Base-by-base conservation (phyloP, 2,329 filamentous ascomycete genomes). In the Beauveria varroae region DNA sequence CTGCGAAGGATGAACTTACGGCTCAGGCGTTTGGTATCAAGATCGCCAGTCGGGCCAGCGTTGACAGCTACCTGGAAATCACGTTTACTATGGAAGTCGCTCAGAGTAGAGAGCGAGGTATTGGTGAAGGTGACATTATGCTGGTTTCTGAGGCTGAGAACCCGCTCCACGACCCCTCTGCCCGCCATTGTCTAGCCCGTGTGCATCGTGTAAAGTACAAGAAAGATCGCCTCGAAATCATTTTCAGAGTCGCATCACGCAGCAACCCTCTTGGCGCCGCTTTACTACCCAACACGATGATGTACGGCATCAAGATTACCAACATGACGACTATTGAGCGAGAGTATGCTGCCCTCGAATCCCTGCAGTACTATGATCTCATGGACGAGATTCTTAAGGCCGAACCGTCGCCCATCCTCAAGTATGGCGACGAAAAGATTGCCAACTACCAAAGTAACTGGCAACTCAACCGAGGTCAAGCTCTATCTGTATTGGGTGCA, bases 311-410 rank as follows among this genome's bases (percentile, higher is more conserved):
- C 62, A 96, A 96, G 70, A 86, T 99, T 66, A 91, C 92, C 59
- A 96, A 93, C 63, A 89, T 99, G 79, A 96, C 89, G 2, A 95
- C 95, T 0, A 87, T 98, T 57, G 93, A 99, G 77, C 88, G 95
- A 72, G 95, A 99, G 74, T 99, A 93, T 72, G 95, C 92, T 61
- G 91, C 95, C 0, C 76, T 99, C 34, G 89, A 92, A 75, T 93
- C 90, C 68, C 75, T 99, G 65, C 89, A 96, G 72, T 98, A 96
- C 73, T 99, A 98, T 68, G 95, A 99, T 74, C 81, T 99, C 22
- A 96, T 93, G 78, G 89, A 93, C 62, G 95, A 99, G 74, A 90
- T 99, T 61, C 80, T 96, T 53, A 86, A 87, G 67, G 95, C 93
- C 3, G 91, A 92, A 70, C 95, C 96, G 1, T 97, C 93, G 7